Base-by-base conservation (phyloP, 345 rosid species). In the Gossypioides kirkii region DNA sequence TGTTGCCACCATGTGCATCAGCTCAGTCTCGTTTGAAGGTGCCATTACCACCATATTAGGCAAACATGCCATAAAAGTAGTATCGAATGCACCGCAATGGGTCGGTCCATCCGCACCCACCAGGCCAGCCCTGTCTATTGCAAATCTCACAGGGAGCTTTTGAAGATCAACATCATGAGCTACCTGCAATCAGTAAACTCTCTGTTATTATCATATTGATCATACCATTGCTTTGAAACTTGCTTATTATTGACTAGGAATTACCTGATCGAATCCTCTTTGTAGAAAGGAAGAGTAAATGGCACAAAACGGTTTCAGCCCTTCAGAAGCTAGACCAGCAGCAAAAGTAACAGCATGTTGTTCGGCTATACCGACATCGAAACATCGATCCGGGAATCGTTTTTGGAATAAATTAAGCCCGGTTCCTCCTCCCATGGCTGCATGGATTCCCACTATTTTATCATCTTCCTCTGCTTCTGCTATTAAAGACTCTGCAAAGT, bases 31-130 rank as follows among this genome's bases (percentile, higher is more conserved):
- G 54, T 81, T 63, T 0, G 87, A 83, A 12, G 88, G 90, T 32
- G 87, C 88, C 88, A 87, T 82, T 52, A 85, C 91, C 69, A 87
- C 90, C 87, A 85, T 83, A 70, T 87, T 87, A 1, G 90, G 88
- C 50, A 87, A 69, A 54, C 90, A 81, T 28, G 90, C 86, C 86
- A 84, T 86, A 79, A 70, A 84, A 50, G 86, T 82, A 6, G 82
- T 78, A 75, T 86, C 88, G 22, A 86, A 86, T 1, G 86, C 85
- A 8, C 86, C 86, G 5, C 88, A 84, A 69, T 86, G 88, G 2
- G 88, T 86, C 8, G 90, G 90, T 41, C 90, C 88, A 50, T 86
- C 90, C 13, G 81, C 86, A 22, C 86, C 90, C 1, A 86, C 86
- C 2, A 84, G 80, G 11, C 88, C 87, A 1, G 87, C 87, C 69